Evolutionary conservation across 768 basidiomycete species (phyloP), one percentile per base, ranked within the genome.

Genomic region (Chalciporus piperatus): DNA sequence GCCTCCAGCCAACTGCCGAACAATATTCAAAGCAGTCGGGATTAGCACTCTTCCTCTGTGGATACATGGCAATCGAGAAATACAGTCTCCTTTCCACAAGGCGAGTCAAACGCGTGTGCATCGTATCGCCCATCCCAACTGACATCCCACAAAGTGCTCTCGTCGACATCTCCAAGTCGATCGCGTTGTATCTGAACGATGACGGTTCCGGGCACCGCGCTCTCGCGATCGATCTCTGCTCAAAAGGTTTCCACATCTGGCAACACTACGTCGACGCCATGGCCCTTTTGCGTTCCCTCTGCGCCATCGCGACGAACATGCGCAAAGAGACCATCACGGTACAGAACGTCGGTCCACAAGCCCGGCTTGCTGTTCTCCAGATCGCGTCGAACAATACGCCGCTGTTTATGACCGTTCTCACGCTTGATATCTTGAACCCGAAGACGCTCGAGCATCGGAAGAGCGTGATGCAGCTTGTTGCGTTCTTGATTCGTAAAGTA

Each of bases 391-490:
- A 78, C 42, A 87, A 94, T 58, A 92, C 95, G 6, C 83, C 84
- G 5, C 68, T 98, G 11, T 96, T 98, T 72, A 98, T 98, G 88
- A 89, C 92, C 0, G 97, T 96, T 0, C 69, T 99, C 37, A 84
- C 87, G 4, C 76, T 96, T 57, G 97, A 98, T 63, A 93, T 98
- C 45, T 71, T 96, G 19, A 84, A 85, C 30, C 85, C 89, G 10
- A 77, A 78, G 16, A 83, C 80, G 5, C 73, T 89, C 17, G 84
- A 87, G 35, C 86, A 95, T 54, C 77, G 93, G 20, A 92, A 86
- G 60, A 84, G 89, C 7, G 87, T 97, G 22, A 82, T 98, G 82
- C 94, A 95, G 66, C 80, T 99, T 3, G 82, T 98, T 13, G 93
- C 92, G 1, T 94, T 95, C 63, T 75, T 99, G 55, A 92, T 97